Percentiles rank a stretch among this genome's conserved stretches.
Evolutionary conservation across 192 early-diverging fungal species (phyloP).

Genomic region (Spizellomyces punctatus): DNA sequence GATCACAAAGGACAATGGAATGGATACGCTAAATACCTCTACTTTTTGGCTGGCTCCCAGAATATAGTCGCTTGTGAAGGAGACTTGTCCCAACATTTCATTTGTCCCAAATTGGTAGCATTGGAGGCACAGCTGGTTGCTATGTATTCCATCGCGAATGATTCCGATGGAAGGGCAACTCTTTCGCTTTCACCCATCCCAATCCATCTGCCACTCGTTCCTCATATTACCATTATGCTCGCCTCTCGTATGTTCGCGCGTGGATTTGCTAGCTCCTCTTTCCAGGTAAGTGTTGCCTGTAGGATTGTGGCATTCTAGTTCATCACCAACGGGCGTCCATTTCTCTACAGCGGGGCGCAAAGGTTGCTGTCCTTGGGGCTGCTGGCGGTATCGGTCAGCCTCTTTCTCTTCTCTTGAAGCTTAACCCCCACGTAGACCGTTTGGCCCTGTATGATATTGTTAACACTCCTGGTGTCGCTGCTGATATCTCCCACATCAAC

Average conservation of each 20-base stretch:
- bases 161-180: background rate
- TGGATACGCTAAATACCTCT: too few relatives aligned
- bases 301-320: background rate
- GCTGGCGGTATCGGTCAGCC: slow-evolving; percentile 98
- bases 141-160: background rate
- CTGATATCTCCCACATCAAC: slow-evolving; percentile 93
- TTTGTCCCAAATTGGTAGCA: background rate
- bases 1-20: too few relatives aligned
- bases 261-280: slow-evolving; percentile 60
- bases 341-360: slow-evolving; percentile 23
- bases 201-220: background rate
- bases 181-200: slow-evolving; percentile 2
- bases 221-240: slow-evolving; percentile 32
- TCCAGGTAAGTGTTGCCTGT: slow-evolving; percentile 44
- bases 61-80: too few relatives aligned
- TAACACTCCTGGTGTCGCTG: slow-evolving; percentile 96
- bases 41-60: too few relatives aligned
- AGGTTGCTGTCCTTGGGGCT: slow-evolving; percentile 62
- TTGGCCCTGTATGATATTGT: slow-evolving; percentile 96
- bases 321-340: background rate
- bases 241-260: slow-evolving; percentile 45
- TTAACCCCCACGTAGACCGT: slow-evolving; percentile 80
- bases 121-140: slow-evolving; percentile 1
- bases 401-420: slow-evolving; percentile 90
- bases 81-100: background rate